phyloP scores from a whole-genome alignment of 2,329 filamentous ascomycete species.

The Fusarium sterilihyphosum region DNA sequence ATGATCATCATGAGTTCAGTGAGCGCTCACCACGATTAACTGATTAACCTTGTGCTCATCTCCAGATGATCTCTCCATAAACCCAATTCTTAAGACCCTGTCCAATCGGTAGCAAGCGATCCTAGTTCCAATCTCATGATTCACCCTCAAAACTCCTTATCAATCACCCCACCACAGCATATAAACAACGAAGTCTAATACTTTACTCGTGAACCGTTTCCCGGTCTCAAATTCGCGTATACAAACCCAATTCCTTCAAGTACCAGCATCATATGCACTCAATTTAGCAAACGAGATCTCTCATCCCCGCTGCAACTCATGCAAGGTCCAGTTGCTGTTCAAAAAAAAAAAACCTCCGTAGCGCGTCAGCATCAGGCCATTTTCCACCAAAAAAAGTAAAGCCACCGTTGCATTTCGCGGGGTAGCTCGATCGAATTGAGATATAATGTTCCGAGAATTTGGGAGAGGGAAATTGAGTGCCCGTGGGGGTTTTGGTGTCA shows the following conservation, averaged over 20 bases:
- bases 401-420: conserved; percentile 44
- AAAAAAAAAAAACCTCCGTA: conserved; percentile 3
- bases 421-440: conserved; percentile 23
- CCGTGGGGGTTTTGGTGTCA: conserved; percentile 15
- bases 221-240: background rate
- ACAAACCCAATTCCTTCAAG: rapidly evolving
- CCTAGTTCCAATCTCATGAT: conserved; percentile 12
- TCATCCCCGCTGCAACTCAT: conserved; percentile 2
- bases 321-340: no score
- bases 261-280: background rate
- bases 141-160: conserved; percentile 14
- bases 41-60: background rate
- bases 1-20: background rate
- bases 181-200: background rate
- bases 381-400: conserved; percentile 20
- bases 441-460: conserved; percentile 1
- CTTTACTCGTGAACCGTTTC: background rate
- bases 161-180: conserved; percentile 29
- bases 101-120: background rate
- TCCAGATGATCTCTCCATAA: background rate
- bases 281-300: background rate
- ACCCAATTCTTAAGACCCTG: background rate
- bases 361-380: conserved; percentile 42
- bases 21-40: background rate
- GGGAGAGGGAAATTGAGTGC: background rate